Conservation (phyloP, 768 basidiomycete species). For the Austroboletus eburneus region DNA sequence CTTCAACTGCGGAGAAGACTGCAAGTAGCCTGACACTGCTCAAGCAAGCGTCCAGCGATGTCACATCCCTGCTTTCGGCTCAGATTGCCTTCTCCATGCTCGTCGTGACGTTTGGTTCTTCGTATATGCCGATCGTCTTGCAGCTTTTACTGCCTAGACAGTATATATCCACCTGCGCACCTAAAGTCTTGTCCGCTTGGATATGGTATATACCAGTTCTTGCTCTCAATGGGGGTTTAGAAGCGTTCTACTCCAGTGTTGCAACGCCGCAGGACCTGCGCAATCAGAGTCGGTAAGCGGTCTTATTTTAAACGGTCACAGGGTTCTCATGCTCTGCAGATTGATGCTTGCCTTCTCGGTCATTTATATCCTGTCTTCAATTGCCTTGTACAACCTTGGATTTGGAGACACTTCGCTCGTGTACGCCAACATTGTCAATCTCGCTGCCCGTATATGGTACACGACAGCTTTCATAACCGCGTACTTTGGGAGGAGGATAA, state of each 20-base stretch:
- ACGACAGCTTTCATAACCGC: conserved; percentile 44
- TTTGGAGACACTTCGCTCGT: conserved; percentile 69
- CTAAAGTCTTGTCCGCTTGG: conserved; percentile 73
- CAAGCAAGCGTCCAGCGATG: conserved; percentile 43
- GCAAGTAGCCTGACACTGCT: conserved; percentile 16
- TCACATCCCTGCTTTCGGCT: conserved; percentile 58
- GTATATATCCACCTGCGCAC: conserved; percentile 76
- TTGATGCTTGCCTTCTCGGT: conserved; percentile 81
- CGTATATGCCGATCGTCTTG: conserved; percentile 67
- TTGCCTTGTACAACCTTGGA: conserved; percentile 41
- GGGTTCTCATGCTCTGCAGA: conserved; percentile 25
- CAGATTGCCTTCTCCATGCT: conserved; percentile 67
- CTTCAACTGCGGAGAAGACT: not conserved
- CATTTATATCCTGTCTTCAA: conserved; percentile 56
- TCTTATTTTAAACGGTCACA: not conserved
- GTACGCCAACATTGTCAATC: conserved; percentile 70
- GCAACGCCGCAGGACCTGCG: conserved; percentile 65
- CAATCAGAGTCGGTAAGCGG: conserved; percentile 56
- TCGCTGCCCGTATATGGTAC: conserved; percentile 60
- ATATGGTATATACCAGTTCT: conserved; percentile 87
- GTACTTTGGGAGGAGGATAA: conserved; percentile 40
- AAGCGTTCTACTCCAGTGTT: conserved; percentile 84
- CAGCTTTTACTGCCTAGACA: conserved; percentile 65
- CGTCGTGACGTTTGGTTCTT: conserved; percentile 67
- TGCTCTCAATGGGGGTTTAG: conserved; percentile 85